Conservation (phyloP, 495 filamentous ascomycete species). For the Apodospora peruviana region DNA sequence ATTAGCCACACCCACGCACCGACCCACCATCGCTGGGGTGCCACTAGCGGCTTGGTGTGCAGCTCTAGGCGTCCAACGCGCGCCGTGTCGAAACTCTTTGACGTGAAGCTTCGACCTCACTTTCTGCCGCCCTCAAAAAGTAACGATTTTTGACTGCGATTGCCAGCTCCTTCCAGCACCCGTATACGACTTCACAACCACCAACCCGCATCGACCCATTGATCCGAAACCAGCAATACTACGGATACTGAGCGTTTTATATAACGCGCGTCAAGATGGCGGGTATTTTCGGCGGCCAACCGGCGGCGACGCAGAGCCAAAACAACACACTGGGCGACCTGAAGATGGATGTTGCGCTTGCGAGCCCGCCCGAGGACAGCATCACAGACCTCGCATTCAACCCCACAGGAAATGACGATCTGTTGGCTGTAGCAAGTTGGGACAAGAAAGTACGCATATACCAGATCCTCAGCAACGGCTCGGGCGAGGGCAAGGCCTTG, state of each 20-base stretch:
- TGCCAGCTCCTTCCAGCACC: too few species aligned
- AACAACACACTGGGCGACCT: conserved; percentile 82
- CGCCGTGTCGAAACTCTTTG: too few species aligned
- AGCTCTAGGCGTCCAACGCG: too few species aligned
- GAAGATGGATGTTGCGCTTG: conserved; percentile 77
- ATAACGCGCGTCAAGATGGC: conserved; percentile 41
- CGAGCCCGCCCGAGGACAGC: conserved; percentile 73
- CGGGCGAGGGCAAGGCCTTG: conserved; percentile 64
- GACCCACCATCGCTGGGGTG: too few species aligned
- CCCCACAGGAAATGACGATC: conserved; percentile 51
- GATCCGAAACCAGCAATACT: not conserved
- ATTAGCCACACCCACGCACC: too few species aligned
- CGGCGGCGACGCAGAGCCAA: conserved; percentile 35
- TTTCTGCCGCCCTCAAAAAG: too few species aligned
- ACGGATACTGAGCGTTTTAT: not conserved
- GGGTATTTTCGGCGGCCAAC: conserved; percentile 58
- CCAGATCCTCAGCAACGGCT: conserved; percentile 66
- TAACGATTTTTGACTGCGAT: too few species aligned
- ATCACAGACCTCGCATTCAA: conserved; percentile 79
- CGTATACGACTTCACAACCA: too few species aligned
- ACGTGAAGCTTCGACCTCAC: too few species aligned
- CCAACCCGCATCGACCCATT: not conserved
- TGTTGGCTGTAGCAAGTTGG: conserved; percentile 82
- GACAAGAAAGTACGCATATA: conserved; percentile 91
- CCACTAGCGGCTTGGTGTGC: too few species aligned